Conservation (phyloP, 345 rosid species). For the Euphorbia peplus region DNA sequence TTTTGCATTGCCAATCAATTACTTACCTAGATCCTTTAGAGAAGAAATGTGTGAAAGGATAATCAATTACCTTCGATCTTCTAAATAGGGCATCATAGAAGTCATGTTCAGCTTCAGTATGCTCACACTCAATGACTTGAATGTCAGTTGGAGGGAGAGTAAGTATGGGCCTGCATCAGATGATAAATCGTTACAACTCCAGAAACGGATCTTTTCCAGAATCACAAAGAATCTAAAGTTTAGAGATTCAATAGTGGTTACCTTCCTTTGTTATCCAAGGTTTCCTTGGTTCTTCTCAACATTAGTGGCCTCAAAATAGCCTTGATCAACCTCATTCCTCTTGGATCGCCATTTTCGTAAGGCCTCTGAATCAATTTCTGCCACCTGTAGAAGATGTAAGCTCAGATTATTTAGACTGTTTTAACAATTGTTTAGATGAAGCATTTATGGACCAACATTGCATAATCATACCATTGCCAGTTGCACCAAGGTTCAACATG, state of each 20-base stretch:
- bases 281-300: constrained; percentile 72
- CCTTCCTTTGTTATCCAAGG: constrained; percentile 62
- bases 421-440: background rate
- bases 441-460: background rate
- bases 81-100: constrained; percentile 60
- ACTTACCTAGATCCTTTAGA: background rate
- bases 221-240: background rate
- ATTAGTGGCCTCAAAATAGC: constrained; percentile 63
- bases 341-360: constrained; percentile 62
- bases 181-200: constrained; percentile 9
- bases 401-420: constrained; percentile 2
- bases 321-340: constrained; percentile 53
- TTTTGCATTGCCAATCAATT: background rate
- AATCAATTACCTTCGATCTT: constrained; percentile 51
- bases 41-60: background rate
- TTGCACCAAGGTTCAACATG: constrained; percentile 77
- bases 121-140: constrained; percentile 53
- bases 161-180: constrained; percentile 53
- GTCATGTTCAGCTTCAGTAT: constrained; percentile 57
- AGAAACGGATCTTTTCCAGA: background rate
- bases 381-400: constrained; percentile 44
- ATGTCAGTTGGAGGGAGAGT: constrained; percentile 66
- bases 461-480: constrained; percentile 53
- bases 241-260: constrained; percentile 7
- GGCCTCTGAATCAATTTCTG: constrained; percentile 57